These are phyloP conservation scores for slime mould (Dictyostelium discoideum) DNA, from an alignment of 78 protist genomes.

Conservation along the genomic window dicty_2.7 NC_007091.3:1160001-1160500, in stretches of 20 bases:
- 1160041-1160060: constrained; percentile 41
- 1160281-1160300: constrained; percentile 57
- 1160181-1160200: constrained; percentile 30
- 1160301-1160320: constrained; percentile 45
- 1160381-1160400: constrained; percentile 41
- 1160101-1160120: background rate
- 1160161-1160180: constrained; percentile 71
- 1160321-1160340: constrained; percentile 72
- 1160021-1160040: background rate
- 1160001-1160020: background rate
- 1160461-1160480: background rate
- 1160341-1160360: constrained; percentile 52
- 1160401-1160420: constrained; percentile 69
- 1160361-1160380: constrained; percentile 46
- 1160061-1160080: constrained; percentile 39
- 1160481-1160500: background rate
- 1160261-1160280: constrained; percentile 64
- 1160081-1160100: constrained; percentile 35
- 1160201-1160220: constrained; percentile 61
- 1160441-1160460: constrained; percentile 63
- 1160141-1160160: constrained; percentile 46
- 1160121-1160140: background rate
- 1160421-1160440: constrained; percentile 38
- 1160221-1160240: constrained; percentile 60
- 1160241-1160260: constrained; percentile 33